phyloP scores from a whole-genome alignment of 306 rosid species.

The Quillaja saponaria region DNA sequence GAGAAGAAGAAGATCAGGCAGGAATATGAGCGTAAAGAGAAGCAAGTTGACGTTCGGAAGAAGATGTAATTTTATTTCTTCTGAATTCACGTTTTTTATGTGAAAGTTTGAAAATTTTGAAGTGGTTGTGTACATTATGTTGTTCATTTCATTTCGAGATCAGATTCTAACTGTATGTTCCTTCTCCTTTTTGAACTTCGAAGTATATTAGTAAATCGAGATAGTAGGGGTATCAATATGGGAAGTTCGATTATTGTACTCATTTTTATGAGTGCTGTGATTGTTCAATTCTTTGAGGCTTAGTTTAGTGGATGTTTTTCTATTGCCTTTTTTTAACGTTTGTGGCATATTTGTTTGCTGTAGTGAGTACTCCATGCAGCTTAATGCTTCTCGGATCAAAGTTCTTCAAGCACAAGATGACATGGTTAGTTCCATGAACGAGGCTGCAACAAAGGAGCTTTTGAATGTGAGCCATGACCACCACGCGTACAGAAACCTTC shows the following conservation, averaged over 20 bases:
- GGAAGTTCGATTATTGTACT: neutral
- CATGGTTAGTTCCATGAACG: conserved; percentile 79
- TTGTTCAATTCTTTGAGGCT: conserved; percentile 5
- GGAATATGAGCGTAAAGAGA: conserved; percentile 88
- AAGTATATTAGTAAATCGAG: too few relatives aligned
- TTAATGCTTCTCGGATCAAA: conserved; percentile 80
- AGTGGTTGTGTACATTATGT: too few relatives aligned
- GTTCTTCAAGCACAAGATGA: conserved; percentile 99
- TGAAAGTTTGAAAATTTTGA: neutral
- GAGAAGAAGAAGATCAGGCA: conserved; percentile 97
- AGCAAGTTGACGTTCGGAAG: conserved; percentile 90
- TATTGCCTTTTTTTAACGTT: neutral
- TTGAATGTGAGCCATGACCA: conserved; percentile 64
- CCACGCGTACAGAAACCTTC: conserved; percentile 57
- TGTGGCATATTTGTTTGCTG: conserved; percentile 31
- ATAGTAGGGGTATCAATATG: too few relatives aligned
- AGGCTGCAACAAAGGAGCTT: conserved; percentile 72
- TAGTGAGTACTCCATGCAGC: conserved; percentile 98
- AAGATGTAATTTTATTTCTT: conserved; percentile 58
- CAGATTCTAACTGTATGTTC: too few relatives aligned
- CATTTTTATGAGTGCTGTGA: neutral
- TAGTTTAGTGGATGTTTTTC: conserved; percentile 4
- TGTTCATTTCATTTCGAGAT: too few relatives aligned
- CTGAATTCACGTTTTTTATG: neutral
- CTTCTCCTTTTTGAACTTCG: too few relatives aligned